These are phyloP conservation scores for Cordyceps fumosorosea DNA, from an alignment of 2,329 filamentous ascomycete species.

Conservation along the genomic window DNA sequence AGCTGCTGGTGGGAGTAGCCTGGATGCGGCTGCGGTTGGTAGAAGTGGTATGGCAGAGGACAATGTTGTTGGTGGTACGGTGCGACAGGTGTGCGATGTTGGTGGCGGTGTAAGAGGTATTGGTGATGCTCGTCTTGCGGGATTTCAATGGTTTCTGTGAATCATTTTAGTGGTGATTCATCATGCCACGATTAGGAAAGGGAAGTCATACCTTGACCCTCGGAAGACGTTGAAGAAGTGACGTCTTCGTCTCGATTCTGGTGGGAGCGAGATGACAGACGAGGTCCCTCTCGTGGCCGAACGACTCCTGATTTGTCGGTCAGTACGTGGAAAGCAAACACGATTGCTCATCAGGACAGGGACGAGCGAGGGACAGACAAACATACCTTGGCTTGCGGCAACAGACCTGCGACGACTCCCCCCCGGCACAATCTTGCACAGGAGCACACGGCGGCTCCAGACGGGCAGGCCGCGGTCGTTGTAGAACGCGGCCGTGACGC, in stretches of 20 bases:
- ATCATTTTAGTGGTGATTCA: background rate
- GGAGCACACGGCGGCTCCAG: constrained; percentile 42
- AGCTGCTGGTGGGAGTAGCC: background rate
- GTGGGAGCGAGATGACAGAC: background rate
- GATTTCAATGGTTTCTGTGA: background rate
- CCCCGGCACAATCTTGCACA: constrained; percentile 19
- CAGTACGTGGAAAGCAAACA: background rate
- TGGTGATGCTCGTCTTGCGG: background rate
- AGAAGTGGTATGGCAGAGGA: background rate
- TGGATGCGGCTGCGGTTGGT: constrained; percentile 6
- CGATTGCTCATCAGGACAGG: background rate
- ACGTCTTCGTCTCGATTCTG: background rate
- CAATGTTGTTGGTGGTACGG: background rate
- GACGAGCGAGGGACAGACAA: background rate
- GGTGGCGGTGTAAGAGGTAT: background rate
- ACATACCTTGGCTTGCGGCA: constrained; percentile 13
- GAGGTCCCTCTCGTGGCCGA: background rate
- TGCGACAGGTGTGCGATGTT: background rate
- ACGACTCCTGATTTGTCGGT: background rate
- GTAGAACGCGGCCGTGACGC: constrained; percentile 42
- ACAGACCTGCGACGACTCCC: constrained; percentile 22
- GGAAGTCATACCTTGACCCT: background rate
- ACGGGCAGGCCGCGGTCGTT: constrained; percentile 33
- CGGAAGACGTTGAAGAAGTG: background rate
- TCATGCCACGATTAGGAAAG: too few relatives aligned